A percentile compares a stretch with the other conserved stretches of the same genome.
phyloP scores from a whole-genome alignment of 805 yeast species.

The Kuraishia piskuri region DNA sequence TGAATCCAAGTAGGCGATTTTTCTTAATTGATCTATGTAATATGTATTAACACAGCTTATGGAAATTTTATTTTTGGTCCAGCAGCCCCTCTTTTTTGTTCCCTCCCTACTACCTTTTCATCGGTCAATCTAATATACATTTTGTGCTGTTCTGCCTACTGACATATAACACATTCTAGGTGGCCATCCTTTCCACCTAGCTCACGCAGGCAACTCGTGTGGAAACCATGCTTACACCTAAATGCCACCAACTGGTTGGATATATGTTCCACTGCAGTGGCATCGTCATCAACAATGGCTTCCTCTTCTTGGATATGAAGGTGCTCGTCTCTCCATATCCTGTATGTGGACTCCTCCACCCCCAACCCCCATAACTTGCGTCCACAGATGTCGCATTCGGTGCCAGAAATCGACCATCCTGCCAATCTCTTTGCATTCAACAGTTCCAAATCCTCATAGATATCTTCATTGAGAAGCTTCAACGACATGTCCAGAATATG shows the following conservation, averaged over 20 bases:
- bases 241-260: conserved; percentile 38
- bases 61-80: neutral
- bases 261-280: conserved; percentile 4
- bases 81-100: no score
- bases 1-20: neutral
- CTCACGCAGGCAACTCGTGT: conserved; percentile 42
- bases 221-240: conserved; percentile 62
- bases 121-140: neutral
- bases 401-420: conserved; percentile 56
- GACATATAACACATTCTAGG: neutral
- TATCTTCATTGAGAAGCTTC: conserved; percentile 47
- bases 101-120: neutral
- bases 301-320: neutral
- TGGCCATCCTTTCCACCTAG: conserved; percentile 27
- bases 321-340: conserved; percentile 2
- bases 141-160: neutral
- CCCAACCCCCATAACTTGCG: conserved; percentile 64
- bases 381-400: conserved; percentile 72
- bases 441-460: conserved; percentile 34
- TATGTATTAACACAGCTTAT: neutral
- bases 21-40: conserved; percentile 4
- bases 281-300: conserved; percentile 6
- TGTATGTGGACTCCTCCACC: conserved; percentile 35
- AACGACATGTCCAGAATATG: conserved; percentile 43
- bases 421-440: conserved; percentile 31